A percentile compares a stretch with the other conserved stretches of the same genome.
phyloP scores from a whole-genome alignment of 495 filamentous ascomycete genomes.

The Darksidea phi region DNA sequence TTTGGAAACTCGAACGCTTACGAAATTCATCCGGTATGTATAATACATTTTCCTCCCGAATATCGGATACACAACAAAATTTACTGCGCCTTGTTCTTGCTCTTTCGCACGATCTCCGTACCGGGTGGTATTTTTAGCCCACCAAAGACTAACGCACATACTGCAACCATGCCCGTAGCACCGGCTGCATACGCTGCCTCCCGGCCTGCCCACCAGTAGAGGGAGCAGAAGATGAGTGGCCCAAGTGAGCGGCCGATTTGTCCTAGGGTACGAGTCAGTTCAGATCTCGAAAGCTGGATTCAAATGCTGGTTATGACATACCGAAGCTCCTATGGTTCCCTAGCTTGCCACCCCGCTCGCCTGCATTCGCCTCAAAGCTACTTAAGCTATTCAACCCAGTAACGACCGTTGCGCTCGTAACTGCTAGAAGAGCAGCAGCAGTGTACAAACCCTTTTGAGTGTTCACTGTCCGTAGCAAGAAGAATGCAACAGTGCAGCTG shows the following conservation, averaged over 20 bases:
- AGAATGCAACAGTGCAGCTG: slow-evolving; percentile 75
- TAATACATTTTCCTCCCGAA: too few species aligned
- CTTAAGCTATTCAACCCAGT: slow-evolving; percentile 88
- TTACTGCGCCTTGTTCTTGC: slow-evolving; percentile 1
- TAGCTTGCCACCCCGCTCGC: slow-evolving; percentile 79
- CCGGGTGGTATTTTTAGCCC: slow-evolving; percentile 53
- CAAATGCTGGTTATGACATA: slow-evolving; percentile 38
- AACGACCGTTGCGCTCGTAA: slow-evolving; percentile 90
- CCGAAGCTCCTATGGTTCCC: slow-evolving; percentile 80
- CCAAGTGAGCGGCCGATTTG: slow-evolving; percentile 85
- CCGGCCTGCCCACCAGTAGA: slow-evolving; percentile 98
- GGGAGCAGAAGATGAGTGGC: slow-evolving; percentile 84
- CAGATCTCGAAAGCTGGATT: slow-evolving; percentile 1
- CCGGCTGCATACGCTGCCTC: slow-evolving; percentile 81
- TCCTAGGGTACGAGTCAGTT: slow-evolving; percentile 46
- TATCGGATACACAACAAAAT: too few species aligned
- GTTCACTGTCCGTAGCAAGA: slow-evolving; percentile 67
- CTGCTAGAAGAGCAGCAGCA: slow-evolving; percentile 77
- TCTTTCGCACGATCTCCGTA: slow-evolving; percentile 21
- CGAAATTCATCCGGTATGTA: too few species aligned
- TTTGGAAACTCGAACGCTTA: too few species aligned
- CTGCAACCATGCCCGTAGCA: slow-evolving; percentile 71
- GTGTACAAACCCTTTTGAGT: slow-evolving; percentile 69
- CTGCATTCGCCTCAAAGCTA: slow-evolving; percentile 79
- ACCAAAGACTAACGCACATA: slow-evolving; percentile 68